Evolutionary conservation across 768 basidiomycete genomes (phyloP).

Genomic region (Leucocoprinus sp.): DNA sequence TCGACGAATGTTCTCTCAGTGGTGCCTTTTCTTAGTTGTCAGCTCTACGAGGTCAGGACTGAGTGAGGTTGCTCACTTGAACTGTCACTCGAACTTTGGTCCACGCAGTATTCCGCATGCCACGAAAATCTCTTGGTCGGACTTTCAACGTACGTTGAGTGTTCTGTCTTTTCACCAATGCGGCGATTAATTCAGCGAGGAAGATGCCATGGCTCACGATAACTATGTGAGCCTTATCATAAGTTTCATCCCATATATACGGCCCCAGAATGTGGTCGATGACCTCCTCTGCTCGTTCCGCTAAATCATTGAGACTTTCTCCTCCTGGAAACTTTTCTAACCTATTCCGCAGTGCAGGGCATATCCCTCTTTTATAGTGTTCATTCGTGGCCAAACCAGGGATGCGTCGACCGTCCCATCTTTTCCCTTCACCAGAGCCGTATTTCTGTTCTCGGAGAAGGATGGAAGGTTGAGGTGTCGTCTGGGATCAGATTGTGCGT

Average conservation of each 20-base stretch:
- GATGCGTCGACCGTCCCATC: conserved; percentile 29
- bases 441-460: conserved; percentile 64
- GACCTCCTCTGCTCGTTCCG: conserved; percentile 40
- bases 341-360: conserved; percentile 38
- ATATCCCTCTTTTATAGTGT: conserved; percentile 45
- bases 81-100: conserved; percentile 41
- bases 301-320: conserved; percentile 64
- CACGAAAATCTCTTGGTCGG: conserved; percentile 24
- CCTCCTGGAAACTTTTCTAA: conserved; percentile 56
- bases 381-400: conserved; percentile 31
- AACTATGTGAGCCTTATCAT: conserved; percentile 38
- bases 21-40: neutral
- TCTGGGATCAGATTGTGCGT: conserved; percentile 37
- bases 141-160: neutral
- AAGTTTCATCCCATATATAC: conserved; percentile 37
- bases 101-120: conserved; percentile 67
- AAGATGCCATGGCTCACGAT: conserved; percentile 73
- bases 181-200: conserved; percentile 50
- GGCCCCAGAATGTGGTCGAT: conserved; percentile 48
- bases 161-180: conserved; percentile 32
- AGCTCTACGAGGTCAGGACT: neutral
- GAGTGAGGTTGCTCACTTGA: conserved; percentile 22
- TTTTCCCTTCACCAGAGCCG: conserved; percentile 61
- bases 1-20: neutral
- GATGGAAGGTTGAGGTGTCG: conserved; percentile 36